Evolutionary conservation across 2,329 filamentous ascomycete genomes (phyloP), one percentile per base, ranked within the genome.

Genomic region (Trichocomaceae sp.): DNA sequence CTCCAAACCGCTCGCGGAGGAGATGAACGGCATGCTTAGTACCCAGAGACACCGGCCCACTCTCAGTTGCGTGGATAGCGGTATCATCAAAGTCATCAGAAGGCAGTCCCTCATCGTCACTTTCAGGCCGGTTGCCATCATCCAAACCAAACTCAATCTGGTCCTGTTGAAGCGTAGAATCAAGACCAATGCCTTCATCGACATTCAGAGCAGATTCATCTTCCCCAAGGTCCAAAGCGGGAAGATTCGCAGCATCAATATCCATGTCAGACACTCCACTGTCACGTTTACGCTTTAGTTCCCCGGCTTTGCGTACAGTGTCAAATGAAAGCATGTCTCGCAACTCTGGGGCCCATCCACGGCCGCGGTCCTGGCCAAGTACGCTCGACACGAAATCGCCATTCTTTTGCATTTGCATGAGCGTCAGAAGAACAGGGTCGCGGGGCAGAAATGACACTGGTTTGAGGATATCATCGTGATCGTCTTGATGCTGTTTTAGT

Each of bases 1-100:
- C 69, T 19, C 91, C 90, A 60, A 99, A 95, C 23, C 88, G 81
- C 56, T 96, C 90, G 53, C 93, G 87, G 8, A 99, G 83, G 52
- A 97, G 83, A 71, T 99, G 92, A 19, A 99, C 95, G 33, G 93
- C 93, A 66, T 96, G 91, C 72, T 95, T 93, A 10, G 93, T 99
- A 57, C 90, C 91, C 17, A 95, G 74, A 0, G 91, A 96, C 8
- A 97, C 86, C 0, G 90, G 88, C 0, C 90, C 90, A 59, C 84
- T 89, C 60, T 96, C 90, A 29, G 84, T 83, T 10, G 90, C 88
- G 65, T 93, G 88, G 3, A 89, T 82, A 37, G 83, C 85, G 0
- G 88, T 92, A 44, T 90, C 88, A 63, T 96, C 89, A 63, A 93
- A 89, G 31, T 82, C 82, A 13, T 87, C 81, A 58, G 75, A 68